Base-by-base conservation (phyloP, 164 flowering plant genomes). In the Dillenia turbinata region DNA sequence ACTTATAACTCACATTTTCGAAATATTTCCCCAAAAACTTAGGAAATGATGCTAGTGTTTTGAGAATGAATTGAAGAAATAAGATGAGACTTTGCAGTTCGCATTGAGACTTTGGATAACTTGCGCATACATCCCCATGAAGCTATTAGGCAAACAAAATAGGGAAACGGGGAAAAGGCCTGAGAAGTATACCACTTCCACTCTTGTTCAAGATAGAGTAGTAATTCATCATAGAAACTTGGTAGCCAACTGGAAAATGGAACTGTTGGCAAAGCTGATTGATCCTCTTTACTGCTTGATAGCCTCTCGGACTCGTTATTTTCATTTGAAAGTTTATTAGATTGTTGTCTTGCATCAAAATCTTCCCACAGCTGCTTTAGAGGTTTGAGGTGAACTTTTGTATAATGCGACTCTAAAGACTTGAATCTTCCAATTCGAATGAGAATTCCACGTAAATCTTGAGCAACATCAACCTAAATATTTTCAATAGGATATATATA, bases 171-270 rank as follows among this genome's bases (percentile, higher is more conserved):
- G 40, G 40, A 33, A 33, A 26, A 5, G 40, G 40, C 6, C 40
- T 33, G 6, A 33, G 11, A 19, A 64, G 11, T 75, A 44, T 92
- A 95, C 99, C 99, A 95, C 70, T 95, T 95, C 99, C 99, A 95
- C 72, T 95, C 99, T 71, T 92, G 97, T 73, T 95, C 99, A 62
- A 95, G 92, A 79, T 88, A 88, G 55, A 90, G 95, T 15, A 95
- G 84, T 73, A 90, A 75, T 71, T 92, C 97, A 73, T 95, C 98
- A 67, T 88, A 92, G 78, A 92, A 95, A 74, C 73, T 85, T 49
- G 98, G 96, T 78, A 95, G 72, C 99, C 98, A 95, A 62, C 85
- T 85, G 40, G 81, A 75, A 74, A 95, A 88, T 60, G 90, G 70
- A 61, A 85, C 44, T 26, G 73, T 53, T 4, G 72, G 69, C 13